phyloP scores from a whole-genome alignment of 108 stramenopile species.

The Cyclotella kingstonii region DNA sequence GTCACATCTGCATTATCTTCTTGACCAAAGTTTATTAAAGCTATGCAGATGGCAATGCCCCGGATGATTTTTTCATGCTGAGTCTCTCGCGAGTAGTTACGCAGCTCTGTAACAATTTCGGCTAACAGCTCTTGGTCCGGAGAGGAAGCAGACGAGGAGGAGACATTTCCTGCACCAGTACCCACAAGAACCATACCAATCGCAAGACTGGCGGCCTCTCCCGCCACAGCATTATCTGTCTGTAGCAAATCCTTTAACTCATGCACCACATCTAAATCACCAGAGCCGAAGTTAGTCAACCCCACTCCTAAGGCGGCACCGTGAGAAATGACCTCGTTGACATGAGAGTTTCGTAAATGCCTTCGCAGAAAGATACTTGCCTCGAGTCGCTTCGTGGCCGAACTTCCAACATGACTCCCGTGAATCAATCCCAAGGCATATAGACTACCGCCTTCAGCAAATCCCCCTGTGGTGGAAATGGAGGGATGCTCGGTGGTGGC shows the following conservation, averaged over 20 bases:
- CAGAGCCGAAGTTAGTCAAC: conserved; percentile 93
- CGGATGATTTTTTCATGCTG: conserved; percentile 99
- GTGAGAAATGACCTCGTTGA: conserved; percentile 96
- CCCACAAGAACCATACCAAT: conserved; percentile 98
- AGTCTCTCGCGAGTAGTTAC: conserved; percentile 95
- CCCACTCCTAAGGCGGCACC: conserved; percentile 99
- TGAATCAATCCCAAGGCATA: conserved; percentile 98
- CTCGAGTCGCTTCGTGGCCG: conserved; percentile 83
- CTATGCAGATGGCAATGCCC: conserved; percentile 93
- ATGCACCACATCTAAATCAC: conserved; percentile 79
- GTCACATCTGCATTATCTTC: conserved; percentile 96
- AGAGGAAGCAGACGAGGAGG: conserved; percentile 52
- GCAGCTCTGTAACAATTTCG: conserved; percentile 85
- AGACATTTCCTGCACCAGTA: conserved; percentile 77
- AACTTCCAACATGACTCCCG: conserved; percentile 79
- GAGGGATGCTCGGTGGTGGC: conserved; percentile 45
- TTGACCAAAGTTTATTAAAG: conserved; percentile 92
- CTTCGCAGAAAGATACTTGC: conserved; percentile 66
- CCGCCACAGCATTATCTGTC: conserved; percentile 96
- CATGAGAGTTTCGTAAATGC: conserved; percentile 79
- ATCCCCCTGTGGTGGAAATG: conserved; percentile 80
- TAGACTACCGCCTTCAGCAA: conserved; percentile 94
- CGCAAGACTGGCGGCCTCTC: conserved; percentile 97
- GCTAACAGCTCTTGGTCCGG: conserved; percentile 66
- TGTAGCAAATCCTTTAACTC: conserved; percentile 93